Conservation (phyloP, 2,329 filamentous ascomycete genomes). For the Seiridium unicorne region DNA sequence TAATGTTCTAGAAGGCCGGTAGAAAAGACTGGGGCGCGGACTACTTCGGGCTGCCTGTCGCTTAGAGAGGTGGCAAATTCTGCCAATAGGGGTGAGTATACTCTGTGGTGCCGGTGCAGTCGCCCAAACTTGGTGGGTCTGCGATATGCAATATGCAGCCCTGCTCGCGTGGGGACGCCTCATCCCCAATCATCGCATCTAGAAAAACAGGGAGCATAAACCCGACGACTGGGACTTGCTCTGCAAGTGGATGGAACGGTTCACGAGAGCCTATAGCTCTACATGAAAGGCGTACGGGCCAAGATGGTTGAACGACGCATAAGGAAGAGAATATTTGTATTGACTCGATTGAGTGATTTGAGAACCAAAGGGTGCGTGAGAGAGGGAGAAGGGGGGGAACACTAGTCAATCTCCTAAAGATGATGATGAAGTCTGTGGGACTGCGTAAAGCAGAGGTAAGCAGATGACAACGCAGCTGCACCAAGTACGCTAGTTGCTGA, state of each 20-base stretch:
- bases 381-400: too few relatives aligned
- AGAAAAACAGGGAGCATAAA: not conserved
- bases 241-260: too few relatives aligned
- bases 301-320: too few relatives aligned
- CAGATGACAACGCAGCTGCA: not conserved
- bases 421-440: not conserved
- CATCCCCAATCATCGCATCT: not conserved
- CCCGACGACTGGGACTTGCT: too few relatives aligned
- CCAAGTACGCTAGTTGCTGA: not conserved
- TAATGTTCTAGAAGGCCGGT: not conserved
- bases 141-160: constrained; percentile 1
- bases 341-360: too few relatives aligned
- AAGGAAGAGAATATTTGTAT: too few relatives aligned
- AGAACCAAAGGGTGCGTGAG: too few relatives aligned
- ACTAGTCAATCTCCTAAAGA: too few relatives aligned
- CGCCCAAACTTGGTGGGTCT: not conserved
- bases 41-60: not conserved
- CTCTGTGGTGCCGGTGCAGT: not conserved
- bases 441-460: not conserved
- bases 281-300: too few relatives aligned
- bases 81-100: constrained; percentile 4
- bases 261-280: too few relatives aligned
- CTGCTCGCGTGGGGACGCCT: not conserved
- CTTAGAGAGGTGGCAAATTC: not conserved
- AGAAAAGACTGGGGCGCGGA: not conserved